Conservation (phyloP, 108 stramenopile species). For the Nitzschia putrida region DNA sequence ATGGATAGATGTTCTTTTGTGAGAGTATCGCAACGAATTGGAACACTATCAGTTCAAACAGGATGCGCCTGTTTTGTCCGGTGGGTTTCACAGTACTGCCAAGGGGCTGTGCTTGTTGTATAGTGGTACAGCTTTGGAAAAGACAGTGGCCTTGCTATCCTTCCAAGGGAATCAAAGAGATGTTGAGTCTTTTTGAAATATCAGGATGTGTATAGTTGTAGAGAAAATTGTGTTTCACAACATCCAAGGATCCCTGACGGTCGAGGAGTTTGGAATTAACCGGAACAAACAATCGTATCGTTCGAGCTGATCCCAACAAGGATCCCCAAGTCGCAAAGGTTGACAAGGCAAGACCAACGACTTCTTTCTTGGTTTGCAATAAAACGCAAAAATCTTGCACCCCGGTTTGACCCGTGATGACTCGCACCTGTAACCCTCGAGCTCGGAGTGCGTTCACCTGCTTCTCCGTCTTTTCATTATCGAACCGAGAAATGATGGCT, state of each 20-base stretch:
- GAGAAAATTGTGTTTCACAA: background rate
- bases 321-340: slow-evolving; percentile 52
- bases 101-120: too few species aligned
- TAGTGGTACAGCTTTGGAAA: too few species aligned
- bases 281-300: slow-evolving; percentile 25
- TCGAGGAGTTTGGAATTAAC: slow-evolving; percentile 23
- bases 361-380: slow-evolving; percentile 37
- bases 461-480: slow-evolving; percentile 11
- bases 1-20: too few species aligned
- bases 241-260: background rate
- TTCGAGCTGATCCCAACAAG: slow-evolving; percentile 38
- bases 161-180: background rate
- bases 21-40: too few species aligned
- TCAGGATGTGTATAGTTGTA: slow-evolving; percentile 6
- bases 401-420: slow-evolving; percentile 35
- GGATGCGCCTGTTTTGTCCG: too few species aligned
- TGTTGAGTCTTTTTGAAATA: background rate
- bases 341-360: slow-evolving; percentile 40
- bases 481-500: slow-evolving; percentile 35
- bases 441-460: slow-evolving; percentile 33
- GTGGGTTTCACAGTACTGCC: too few species aligned
- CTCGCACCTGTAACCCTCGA: slow-evolving; percentile 41
- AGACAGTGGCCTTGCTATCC: too few species aligned
- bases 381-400: slow-evolving; percentile 67
- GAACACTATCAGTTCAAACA: too few species aligned